These are phyloP conservation scores for Suillus subluteus DNA, from an alignment of 768 basidiomycete genomes.

Conservation along the genomic window DNA sequence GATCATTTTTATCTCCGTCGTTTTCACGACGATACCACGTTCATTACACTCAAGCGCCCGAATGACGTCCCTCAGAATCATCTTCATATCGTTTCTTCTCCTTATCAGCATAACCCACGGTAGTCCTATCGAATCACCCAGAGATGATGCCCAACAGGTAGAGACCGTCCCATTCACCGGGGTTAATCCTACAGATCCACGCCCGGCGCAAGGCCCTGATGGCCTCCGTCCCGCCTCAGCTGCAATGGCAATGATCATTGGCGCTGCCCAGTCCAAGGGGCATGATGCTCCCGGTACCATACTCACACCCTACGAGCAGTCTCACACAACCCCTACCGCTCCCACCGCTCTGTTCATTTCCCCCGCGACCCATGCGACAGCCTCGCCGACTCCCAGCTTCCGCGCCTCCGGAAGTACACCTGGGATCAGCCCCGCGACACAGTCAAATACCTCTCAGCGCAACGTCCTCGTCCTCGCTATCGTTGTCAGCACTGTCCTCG, in stretches of 20 bases:
- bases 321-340: not conserved
- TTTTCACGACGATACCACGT: constrained; percentile 7
- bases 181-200: constrained; percentile 4
- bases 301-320: constrained; percentile 19
- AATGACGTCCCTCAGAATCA: not conserved
- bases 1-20: not conserved
- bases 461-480: constrained; percentile 10
- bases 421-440: constrained; percentile 16
- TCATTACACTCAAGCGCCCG: constrained; percentile 6
- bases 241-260: constrained; percentile 14
- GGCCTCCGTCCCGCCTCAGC: constrained; percentile 10
- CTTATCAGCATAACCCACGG: not conserved
- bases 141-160: constrained; percentile 15
- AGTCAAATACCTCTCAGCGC: constrained; percentile 10
- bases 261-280: not conserved
- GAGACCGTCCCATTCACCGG: not conserved
- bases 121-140: not conserved
- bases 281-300: constrained; percentile 13
- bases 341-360: not conserved
- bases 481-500: constrained; percentile 23
- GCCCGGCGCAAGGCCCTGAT: not conserved
- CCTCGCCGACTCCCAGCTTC: constrained; percentile 8
- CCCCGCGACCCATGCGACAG: not conserved
- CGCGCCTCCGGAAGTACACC: constrained; percentile 17
- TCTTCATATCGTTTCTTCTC: not conserved